A percentile compares a stretch with the other conserved stretches of the same genome.
Evolutionary conservation across 805 yeast genomes (phyloP).

Genomic region (Kuraishia hungarica): DNA sequence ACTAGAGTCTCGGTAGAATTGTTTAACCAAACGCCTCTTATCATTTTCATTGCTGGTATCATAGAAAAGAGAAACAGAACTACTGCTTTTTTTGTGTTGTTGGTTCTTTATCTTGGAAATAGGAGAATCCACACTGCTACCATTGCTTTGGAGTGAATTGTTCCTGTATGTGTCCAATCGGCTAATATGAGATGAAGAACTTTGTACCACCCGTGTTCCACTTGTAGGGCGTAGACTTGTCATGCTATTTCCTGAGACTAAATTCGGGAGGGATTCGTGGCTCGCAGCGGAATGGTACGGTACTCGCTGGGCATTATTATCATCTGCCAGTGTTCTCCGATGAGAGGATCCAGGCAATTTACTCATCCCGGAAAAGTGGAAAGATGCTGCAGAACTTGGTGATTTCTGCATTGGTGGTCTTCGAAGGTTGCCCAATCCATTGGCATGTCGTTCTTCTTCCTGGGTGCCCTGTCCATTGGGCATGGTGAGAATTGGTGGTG

Average conservation of each 20-base stretch:
- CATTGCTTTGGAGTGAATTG: slow-evolving; percentile 1
- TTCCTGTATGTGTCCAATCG: slow-evolving; percentile 2
- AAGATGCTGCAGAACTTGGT: background rate
- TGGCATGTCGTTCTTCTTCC: background rate
- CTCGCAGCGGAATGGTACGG: background rate
- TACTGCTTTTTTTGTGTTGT: slow-evolving; percentile 1
- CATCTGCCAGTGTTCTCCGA: background rate
- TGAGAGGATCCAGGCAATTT: background rate
- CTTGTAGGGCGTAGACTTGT: background rate
- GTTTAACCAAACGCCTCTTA: slow-evolving; percentile 7
- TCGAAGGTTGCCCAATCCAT: background rate
- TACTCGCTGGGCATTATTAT: background rate
- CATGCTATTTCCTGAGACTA: background rate
- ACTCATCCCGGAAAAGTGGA: background rate
- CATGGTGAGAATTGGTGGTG: background rate
- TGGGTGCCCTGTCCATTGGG: background rate
- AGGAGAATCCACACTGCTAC: background rate
- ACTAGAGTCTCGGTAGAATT: slow-evolving; percentile 6
- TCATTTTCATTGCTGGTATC: slow-evolving; percentile 3
- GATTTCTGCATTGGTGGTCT: background rate
- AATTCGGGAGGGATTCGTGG: background rate
- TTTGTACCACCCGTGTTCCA: background rate
- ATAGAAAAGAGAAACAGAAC: slow-evolving; percentile 1
- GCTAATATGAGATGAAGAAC: slow-evolving; percentile 5
- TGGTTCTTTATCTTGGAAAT: background rate